These are phyloP conservation scores for Mucor circinelloides DNA, from an alignment of 371 early-diverging fungal genomes.

Conservation along the genomic window DNA sequence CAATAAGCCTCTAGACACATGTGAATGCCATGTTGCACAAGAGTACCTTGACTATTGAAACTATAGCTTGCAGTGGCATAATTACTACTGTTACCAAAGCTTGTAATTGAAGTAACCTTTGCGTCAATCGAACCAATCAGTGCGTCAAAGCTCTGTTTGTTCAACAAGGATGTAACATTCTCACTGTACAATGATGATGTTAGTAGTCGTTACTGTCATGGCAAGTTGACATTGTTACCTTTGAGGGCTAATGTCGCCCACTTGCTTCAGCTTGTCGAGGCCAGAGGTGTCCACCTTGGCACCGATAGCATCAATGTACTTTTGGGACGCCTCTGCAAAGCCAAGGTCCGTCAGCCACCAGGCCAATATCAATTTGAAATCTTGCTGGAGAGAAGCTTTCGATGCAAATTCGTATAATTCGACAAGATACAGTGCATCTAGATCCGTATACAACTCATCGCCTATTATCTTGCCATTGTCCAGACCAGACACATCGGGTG, in stretches of 20 bases:
- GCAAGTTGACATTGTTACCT: not conserved
- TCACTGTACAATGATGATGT: not conserved
- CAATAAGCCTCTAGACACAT: not conserved
- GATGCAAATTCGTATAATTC: constrained; percentile 83
- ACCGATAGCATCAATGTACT: constrained; percentile 77
- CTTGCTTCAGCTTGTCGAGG: not conserved
- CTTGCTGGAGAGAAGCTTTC: constrained; percentile 63
- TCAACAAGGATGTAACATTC: constrained; percentile 13
- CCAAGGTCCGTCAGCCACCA: constrained; percentile 84
- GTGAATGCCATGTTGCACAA: not conserved
- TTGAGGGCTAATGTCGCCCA: not conserved
- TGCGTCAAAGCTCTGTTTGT: constrained; percentile 16
- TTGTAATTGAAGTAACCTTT: not conserved
- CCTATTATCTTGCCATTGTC: constrained; percentile 57
- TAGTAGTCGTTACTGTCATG: not conserved
- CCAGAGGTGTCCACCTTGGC: constrained; percentile 41
- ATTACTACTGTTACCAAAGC: not conserved
- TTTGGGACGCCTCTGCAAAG: constrained; percentile 64
- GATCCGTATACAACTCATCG: constrained; percentile 55
- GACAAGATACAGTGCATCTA: constrained; percentile 66
- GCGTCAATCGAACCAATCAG: constrained; percentile 14
- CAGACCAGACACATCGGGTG: constrained; percentile 60
- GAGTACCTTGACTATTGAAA: not conserved
- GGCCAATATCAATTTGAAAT: constrained; percentile 82
- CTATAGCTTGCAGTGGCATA: not conserved